Base-by-base conservation (phyloP, 2,329 filamentous ascomycete species). In the Diaporthe sp. region DNA sequence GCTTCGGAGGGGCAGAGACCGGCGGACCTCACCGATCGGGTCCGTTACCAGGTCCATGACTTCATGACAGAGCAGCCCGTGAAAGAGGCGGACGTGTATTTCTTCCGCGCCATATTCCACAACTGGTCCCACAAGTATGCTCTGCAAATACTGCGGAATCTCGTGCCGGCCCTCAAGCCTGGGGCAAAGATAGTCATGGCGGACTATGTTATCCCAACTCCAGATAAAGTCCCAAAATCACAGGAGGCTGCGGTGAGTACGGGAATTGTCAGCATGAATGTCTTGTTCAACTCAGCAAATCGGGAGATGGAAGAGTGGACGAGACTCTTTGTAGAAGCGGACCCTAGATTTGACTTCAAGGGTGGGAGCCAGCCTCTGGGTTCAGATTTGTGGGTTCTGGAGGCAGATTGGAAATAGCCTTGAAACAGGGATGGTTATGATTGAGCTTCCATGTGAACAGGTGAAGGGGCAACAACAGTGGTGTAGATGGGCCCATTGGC, bases 101-200 rank as follows among this genome's bases (percentile, higher is more conserved):
- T 83, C 56, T 79, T 84, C 72, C 79, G 81, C 32, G 78, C 77
- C 66, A 81, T 83, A 51, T 79, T 83, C 59, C 82, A 84, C 73
- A 79, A 79, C 70, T 84, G 80, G 77, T 72, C 79, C 1, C 80
- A 84, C 75, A 80, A 80, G 68, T 81, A 84, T 73, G 79, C 76
- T 59, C 61, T 82, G 2, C 74, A 79, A 56, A 82, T 84, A 47
- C 74, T 84, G 30, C 76, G 78, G 25, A 77, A 76, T 0, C 77
- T 84, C 8, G 74, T 82, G 12, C 81, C 81, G 12, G 80, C 78
- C 4, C 74, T 83, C 13, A 79, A 79, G 44, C 74, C 74, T 4
- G 79, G 80, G 1, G 76, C 80, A 17, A 77, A 73, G 39, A 68
- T 81, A 25, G 71, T 81, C 65, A 74, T 81, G 69, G 80, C 79